Evolutionary conservation across 148 eudicot genomes (phyloP), one percentile per base, ranked within the genome.

Genomic region (Drosera capensis): DNA sequence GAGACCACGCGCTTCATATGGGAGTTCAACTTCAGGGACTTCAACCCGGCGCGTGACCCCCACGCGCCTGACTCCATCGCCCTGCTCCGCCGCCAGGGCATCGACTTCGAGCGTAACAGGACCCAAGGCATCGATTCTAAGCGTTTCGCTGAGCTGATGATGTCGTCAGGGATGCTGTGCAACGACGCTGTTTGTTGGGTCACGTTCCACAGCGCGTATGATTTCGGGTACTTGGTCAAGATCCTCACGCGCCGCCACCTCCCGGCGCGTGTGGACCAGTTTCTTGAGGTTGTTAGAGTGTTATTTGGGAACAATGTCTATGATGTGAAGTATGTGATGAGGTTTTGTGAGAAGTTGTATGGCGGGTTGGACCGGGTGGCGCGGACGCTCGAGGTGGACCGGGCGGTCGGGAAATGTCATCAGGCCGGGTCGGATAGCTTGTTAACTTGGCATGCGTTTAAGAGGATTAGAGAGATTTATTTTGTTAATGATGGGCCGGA

Each of bases 341-440:
- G 59, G 68, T 77, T 72, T 17, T 73, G 83, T 22, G 18, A 64
- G 52, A 60, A 65, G 14, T 48, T 77, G 61, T 77, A 69, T 9
- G 79, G 83, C 0, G 83, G 83, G 7, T 41, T 77, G 44, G 83
- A 77, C 56, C 68, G 75, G 60, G 78, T 77, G 1, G 78, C 83
- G 1, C 53, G 29, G 24, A 64, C 52, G 0, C 45, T 77, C 0
- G 61, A 64, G 0, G 71, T 72, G 52, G 48, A 55, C 46, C 75
- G 83, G 52, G 78, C 54, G 16, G 79, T 67, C 0, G 83, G 79
- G 48, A 72, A 77, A 54, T 72, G 73, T 28, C 83, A 77, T 9
- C 83, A 77, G 36, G 83, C 83, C 54, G 83, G 83, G 45, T 76
- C 82, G 1, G 82, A 76, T 57, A 76, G 82, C 7, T 40, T 76